Conservation (phyloP, 129 eudicot species). For the carrot (Daucus carota) region DNA sequence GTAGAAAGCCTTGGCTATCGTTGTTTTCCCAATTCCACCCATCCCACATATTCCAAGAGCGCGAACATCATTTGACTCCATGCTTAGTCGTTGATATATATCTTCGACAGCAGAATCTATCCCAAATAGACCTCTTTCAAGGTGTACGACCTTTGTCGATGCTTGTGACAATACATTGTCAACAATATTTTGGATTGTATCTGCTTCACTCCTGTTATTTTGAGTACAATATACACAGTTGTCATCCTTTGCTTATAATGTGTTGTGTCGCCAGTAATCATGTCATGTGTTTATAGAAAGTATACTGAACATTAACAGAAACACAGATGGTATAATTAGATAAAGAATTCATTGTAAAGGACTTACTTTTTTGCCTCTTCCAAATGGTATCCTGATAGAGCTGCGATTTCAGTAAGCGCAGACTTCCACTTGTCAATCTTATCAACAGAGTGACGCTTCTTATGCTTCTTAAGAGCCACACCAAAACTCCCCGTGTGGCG, state of each 20-base stretch:
- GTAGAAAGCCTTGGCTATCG: neutral
- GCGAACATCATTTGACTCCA: neutral
- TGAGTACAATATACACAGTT: neutral
- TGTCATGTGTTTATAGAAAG: neutral
- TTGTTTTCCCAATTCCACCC: neutral
- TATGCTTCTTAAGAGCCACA: conserved; percentile 2
- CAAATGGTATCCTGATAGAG: conserved; percentile 6
- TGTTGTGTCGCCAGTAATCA: neutral
- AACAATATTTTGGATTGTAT: neutral
- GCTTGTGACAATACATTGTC: neutral
- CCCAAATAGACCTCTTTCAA: neutral
- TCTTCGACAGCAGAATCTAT: neutral
- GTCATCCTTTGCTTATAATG: too few species aligned
- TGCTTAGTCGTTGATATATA: neutral
- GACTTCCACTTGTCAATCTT: conserved; percentile 10
- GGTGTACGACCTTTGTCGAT: neutral
- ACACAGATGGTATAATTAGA: too few species aligned
- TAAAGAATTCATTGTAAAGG: neutral
- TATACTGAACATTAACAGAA: neutral
- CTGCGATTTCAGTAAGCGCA: neutral
- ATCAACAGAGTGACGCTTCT: neutral
- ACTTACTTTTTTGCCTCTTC: neutral
- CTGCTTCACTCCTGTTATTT: neutral
- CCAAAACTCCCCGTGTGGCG: conserved; percentile 2
- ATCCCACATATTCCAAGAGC: neutral